phyloP scores from a whole-genome alignment of 352 stramenopile species.

The Phytophthora tubulina region DNA sequence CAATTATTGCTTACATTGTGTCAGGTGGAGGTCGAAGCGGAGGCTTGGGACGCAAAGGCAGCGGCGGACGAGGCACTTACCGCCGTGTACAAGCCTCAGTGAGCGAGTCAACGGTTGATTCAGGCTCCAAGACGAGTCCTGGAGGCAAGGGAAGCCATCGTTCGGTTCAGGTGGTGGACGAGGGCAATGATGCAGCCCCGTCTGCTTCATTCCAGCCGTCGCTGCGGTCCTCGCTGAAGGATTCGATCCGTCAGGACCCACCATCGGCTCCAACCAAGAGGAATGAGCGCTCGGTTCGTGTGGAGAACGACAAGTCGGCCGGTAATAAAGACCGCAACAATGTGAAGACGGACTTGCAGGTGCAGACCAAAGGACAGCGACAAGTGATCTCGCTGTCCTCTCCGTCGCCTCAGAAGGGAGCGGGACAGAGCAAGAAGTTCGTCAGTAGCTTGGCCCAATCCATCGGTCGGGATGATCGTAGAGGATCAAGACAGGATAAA shows the following conservation, averaged over 20 bases:
- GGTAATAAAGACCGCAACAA: constrained; percentile 19
- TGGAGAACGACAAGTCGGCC: constrained; percentile 19
- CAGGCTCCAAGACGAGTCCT: constrained; percentile 1
- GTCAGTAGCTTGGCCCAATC: constrained; percentile 52
- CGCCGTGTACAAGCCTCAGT: constrained; percentile 50
- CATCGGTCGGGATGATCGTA: constrained; percentile 36
- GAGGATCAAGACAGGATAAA: constrained; percentile 18
- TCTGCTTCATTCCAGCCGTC: constrained; percentile 59
- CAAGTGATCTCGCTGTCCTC: constrained; percentile 49
- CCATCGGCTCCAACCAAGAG: constrained; percentile 16
- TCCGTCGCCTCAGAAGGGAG: constrained; percentile 40
- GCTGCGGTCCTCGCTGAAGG: constrained; percentile 62
- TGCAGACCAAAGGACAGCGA: constrained; percentile 37
- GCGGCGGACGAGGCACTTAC: constrained; percentile 43
- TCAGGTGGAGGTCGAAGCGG: constrained; percentile 47
- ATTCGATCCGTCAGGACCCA: constrained; percentile 36
- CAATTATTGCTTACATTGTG: background rate
- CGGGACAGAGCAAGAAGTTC: constrained; percentile 39
- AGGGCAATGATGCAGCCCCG: constrained; percentile 1
- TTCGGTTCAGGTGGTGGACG: constrained; percentile 40
- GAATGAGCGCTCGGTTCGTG: background rate
- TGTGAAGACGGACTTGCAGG: constrained; percentile 38
- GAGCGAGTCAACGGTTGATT: constrained; percentile 5
- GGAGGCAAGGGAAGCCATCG: constrained; percentile 8
- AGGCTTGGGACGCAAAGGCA: constrained; percentile 34